Base-by-base conservation (phyloP, 768 basidiomycete genomes). In the Boletus rex-veris region DNA sequence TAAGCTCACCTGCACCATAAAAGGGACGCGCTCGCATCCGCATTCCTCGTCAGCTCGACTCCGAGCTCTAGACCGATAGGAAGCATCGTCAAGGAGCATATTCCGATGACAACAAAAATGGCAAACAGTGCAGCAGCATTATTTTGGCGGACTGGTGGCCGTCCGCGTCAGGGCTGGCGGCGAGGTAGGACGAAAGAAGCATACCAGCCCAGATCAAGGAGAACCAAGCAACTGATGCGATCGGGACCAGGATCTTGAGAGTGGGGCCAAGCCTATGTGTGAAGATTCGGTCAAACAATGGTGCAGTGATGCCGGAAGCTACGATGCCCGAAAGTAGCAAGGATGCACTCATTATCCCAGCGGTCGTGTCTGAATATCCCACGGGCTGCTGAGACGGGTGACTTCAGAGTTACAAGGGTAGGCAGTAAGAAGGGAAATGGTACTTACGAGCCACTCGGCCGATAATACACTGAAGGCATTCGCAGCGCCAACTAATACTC, bases 211-310 rank as follows among this genome's bases (percentile, higher is more conserved):
- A 93, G 31, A 93, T 85, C 16, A 92, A 71, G 5, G 82, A 80
- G 14, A 92, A 67, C 89, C 90, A 92, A 21, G 76, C 75, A 2
- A 61, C 75, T 15, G 77, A 84, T 6, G 88, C 73, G 41, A 85
- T 64, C 2, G 90, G 90, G 15, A 84, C 77, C 10, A 89, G 62
- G 0, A 81, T 53, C 51, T 86, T 88, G 50, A 77, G 60, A 3
- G 84, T 80, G 11, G 81, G 57, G 0, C 82, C 87, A 37, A 91
- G 75, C 55, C 82, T 82, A 58, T 85, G 79, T 10, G 88, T 92
- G 55, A 93, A 81, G n/a, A 91, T 81, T 18, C 90, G 83, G 63
- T 92, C 91, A 62, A 91, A 86, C 4, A 92, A 68, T 0, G 91
- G 92, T 1, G 90, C 82, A 0, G 85, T 80, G 45, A 84, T 61